Conservation (phyloP, 2,329 filamentous ascomycete species). For the Pseudogymnoascus sp. region DNA sequence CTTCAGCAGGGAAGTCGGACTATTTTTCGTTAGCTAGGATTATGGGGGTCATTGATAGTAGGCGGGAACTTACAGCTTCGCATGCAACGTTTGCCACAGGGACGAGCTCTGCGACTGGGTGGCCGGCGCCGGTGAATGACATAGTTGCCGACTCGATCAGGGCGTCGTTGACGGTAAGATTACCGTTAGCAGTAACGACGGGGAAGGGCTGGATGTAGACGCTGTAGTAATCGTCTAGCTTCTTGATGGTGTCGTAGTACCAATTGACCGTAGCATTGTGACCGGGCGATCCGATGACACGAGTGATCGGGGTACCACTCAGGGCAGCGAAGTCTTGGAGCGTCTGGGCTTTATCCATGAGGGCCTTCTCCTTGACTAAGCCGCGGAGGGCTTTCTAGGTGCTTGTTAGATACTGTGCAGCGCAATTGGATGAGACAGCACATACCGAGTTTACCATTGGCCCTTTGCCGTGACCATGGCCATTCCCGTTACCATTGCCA, state of each 20-base stretch:
- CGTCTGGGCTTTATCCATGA: constrained; percentile 38
- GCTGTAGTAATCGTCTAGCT: constrained; percentile 33
- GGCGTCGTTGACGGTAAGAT: constrained; percentile 13
- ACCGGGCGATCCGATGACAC: constrained; percentile 38
- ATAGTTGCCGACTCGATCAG: constrained; percentile 12
- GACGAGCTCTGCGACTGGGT: constrained; percentile 13
- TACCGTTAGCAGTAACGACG: constrained; percentile 10
- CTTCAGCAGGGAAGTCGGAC: constrained; percentile 13
- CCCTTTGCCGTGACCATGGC: not conserved
- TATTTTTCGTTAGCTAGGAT: constrained; percentile 9
- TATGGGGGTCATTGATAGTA: not conserved
- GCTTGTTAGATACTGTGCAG: not conserved
- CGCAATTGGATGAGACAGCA: not conserved
- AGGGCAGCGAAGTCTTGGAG: constrained; percentile 36
- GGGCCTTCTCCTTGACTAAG: constrained; percentile 15
- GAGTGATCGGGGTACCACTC: constrained; percentile 35
- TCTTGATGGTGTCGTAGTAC: constrained; percentile 34
- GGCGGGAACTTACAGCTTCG: constrained; percentile 6
- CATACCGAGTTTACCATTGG: constrained; percentile 6
- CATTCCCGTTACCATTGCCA: not conserved
- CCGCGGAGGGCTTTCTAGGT: not conserved
- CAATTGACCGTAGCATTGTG: constrained; percentile 42
- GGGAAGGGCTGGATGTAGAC: constrained; percentile 16
- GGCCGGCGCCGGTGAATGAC: constrained; percentile 15
- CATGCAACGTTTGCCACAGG: constrained; percentile 20